Evolutionary conservation across 2,329 filamentous ascomycete species (phyloP).

Genomic region (Taxawa tesnikishii): DNA sequence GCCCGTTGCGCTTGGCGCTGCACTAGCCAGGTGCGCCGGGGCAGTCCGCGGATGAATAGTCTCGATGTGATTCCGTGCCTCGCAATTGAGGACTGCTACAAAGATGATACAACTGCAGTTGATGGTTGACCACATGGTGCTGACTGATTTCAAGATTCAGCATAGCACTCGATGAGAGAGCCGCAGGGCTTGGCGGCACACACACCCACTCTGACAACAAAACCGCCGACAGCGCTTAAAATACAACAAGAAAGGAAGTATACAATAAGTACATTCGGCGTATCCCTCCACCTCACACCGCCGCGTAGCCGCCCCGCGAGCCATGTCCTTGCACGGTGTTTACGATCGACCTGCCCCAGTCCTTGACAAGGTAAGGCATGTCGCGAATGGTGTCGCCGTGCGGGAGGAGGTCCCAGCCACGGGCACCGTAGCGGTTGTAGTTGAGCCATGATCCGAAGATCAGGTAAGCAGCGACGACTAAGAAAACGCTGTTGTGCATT

Average conservation of each 20-base stretch:
- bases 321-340: conserved; percentile 70
- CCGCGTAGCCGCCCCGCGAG: conserved; percentile 83
- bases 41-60: no score
- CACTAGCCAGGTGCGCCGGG: no score
- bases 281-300: conserved; percentile 61
- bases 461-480: conserved; percentile 75
- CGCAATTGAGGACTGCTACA: no score
- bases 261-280: not conserved
- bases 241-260: not conserved
- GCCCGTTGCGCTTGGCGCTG: no score
- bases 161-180: no score
- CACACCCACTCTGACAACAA: no score
- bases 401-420: conserved; percentile 88
- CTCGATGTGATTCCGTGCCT: no score
- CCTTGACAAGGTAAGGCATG: conserved; percentile 80
- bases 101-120: no score
- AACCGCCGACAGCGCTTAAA: no score
- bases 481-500: conserved; percentile 53
- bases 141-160: no score
- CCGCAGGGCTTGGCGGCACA: no score
- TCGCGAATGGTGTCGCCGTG: conserved; percentile 89
- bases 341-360: conserved; percentile 68
- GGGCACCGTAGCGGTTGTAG: conserved; percentile 90
- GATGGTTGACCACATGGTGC: no score
- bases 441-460: conserved; percentile 99